phyloP scores from a whole-genome alignment of 495 filamentous ascomycete species.

The Lophiostoma macrostomum region DNA sequence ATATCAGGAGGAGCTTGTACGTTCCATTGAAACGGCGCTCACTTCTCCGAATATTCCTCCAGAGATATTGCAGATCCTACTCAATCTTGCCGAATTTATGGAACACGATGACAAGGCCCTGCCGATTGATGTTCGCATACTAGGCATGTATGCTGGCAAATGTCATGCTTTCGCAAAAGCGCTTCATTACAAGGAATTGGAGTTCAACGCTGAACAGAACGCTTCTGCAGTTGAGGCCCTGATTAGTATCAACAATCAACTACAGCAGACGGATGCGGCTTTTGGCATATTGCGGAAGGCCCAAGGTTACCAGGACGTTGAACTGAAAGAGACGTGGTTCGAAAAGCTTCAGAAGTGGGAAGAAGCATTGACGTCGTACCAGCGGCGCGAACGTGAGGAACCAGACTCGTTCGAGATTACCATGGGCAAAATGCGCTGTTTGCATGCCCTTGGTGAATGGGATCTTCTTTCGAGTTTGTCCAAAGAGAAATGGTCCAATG shows the following conservation, averaged over 20 bases:
- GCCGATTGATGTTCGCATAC: slow-evolving; percentile 89
- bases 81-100: slow-evolving; percentile 99
- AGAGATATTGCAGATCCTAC: slow-evolving; percentile 87
- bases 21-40: slow-evolving; percentile 91
- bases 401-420: slow-evolving; percentile 80
- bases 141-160: slow-evolving; percentile 88
- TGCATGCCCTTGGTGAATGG: slow-evolving; percentile 97
- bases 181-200: slow-evolving; percentile 96
- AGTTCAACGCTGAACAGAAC: slow-evolving; percentile 96
- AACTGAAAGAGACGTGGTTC: slow-evolving; percentile 96
- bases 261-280: slow-evolving; percentile 95
- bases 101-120: slow-evolving; percentile 98
- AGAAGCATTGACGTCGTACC: slow-evolving; percentile 89
- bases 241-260: slow-evolving; percentile 97
- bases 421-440: slow-evolving; percentile 99
- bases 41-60: slow-evolving; percentile 90
- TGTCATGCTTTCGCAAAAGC: slow-evolving; percentile 98
- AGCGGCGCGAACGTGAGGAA: slow-evolving; percentile 70
- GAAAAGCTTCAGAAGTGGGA: slow-evolving; percentile 98
- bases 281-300: slow-evolving; percentile 95
- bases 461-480: slow-evolving; percentile 83
- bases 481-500: slow-evolving; percentile 88
- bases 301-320: slow-evolving; percentile 89
- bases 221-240: slow-evolving; percentile 93
- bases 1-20: slow-evolving; percentile 90